Base-by-base conservation (phyloP, 2,329 filamentous ascomycete species). In the Cercospora beticola region DNA sequence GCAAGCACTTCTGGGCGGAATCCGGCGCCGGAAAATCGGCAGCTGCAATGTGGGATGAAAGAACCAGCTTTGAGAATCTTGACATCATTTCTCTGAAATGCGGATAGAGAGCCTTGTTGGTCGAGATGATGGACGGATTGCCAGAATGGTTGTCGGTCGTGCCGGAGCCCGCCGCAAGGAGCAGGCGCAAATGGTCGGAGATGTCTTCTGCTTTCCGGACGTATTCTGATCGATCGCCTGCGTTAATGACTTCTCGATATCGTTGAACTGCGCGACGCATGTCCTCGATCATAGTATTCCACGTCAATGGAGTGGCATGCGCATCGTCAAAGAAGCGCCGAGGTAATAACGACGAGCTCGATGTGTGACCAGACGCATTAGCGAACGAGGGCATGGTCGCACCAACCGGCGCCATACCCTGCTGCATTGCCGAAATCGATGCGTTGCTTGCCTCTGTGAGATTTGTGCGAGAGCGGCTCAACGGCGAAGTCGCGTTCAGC, bases 31-130 rank as follows among this genome's bases (percentile, higher is more conserved):
- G 94, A 88, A 93, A 98, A 81, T 99, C 95, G 36, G 94, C 92
- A 5, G 94, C 93, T 46, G 95, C 95, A 78, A 99, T 97, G 78
- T 99, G 95, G 14, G 95, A 98, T 2, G 95, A 99, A 60, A 99
- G 90, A 56, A 99, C 95, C 9, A 99, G 86, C 80, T 99, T 99
- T n/a, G 95, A 98, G 79, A 99, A 99, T 75, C 97, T 94, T 56
- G 95, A 98, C 95, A 99, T 99, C 90, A 98, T 98, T 78, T 98
- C 95, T 64, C 95, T 87, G 81, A 99, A 99, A 80, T 98, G 94
- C 26, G 95, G 95, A 77, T 98, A 98, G 16, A 99, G 84, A 0
- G 93, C 92, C 80, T 98, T 98, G 84, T 99, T 99, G 5, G 93
- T 96, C 6, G 94, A 97, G 69, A 99, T 99, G 76, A 99, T 97